Evolutionary conservation across 1,139 yeast genomes (phyloP).

Genomic region (Diutina catenulata): DNA sequence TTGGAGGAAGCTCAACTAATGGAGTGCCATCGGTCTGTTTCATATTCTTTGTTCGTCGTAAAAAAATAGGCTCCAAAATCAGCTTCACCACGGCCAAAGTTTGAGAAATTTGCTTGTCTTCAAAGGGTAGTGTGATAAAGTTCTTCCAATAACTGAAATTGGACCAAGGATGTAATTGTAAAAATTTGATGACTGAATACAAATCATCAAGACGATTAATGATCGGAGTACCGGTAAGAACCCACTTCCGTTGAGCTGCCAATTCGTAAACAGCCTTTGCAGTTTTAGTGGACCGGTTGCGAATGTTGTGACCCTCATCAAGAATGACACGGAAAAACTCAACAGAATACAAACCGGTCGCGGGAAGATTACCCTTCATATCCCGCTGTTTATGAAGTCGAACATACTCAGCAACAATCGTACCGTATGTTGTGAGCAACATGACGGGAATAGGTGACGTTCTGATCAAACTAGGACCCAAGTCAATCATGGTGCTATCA

Average conservation of each 20-base stretch:
- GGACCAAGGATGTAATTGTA: constrained; percentile 81
- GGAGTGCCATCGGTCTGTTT: constrained; percentile 63
- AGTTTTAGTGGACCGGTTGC: constrained; percentile 71
- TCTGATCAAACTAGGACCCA: constrained; percentile 12
- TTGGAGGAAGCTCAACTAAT: constrained; percentile 66
- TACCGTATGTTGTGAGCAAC: constrained; percentile 80
- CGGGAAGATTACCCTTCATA: constrained; percentile 20
- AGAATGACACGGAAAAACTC: constrained; percentile 69
- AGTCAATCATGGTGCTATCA: constrained; percentile 36
- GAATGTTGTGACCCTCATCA: constrained; percentile 88
- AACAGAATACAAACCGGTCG: constrained; percentile 55
- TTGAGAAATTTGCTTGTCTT: constrained; percentile 51
- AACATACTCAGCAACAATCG: constrained; percentile 64
- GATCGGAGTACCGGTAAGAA: constrained; percentile 89
- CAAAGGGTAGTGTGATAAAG: constrained; percentile 78
- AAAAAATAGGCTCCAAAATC: constrained; percentile 69
- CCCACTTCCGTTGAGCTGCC: constrained; percentile 63
- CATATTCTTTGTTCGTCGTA: constrained; percentile 84
- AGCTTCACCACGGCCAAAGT: constrained; percentile 80
- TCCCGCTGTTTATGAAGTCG: constrained; percentile 22
- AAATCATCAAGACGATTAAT: constrained; percentile 82
- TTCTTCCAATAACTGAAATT: constrained; percentile 83
- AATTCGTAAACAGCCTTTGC: constrained; percentile 69
- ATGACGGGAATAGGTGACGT: constrained; percentile 54
- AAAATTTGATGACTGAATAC: constrained; percentile 63